Conservation (phyloP, 1,284 basidiomycete species). For the Ceratobasidium sp. region DNA sequence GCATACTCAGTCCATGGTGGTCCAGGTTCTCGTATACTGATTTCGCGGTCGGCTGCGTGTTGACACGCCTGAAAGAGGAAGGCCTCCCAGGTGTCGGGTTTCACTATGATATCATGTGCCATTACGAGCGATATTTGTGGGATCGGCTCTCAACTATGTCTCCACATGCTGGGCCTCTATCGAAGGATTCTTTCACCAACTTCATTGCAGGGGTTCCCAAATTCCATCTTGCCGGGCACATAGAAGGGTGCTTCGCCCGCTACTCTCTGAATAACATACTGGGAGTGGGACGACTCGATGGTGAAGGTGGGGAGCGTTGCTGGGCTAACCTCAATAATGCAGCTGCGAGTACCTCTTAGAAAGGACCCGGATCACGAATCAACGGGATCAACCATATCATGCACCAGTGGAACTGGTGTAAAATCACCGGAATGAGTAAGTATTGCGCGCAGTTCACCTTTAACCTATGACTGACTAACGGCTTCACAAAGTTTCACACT, state of each 20-base stretch:
- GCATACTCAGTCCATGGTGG: background rate
- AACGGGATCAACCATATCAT: constrained; percentile 10
- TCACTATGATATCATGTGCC: too few relatives aligned
- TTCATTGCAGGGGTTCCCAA: background rate
- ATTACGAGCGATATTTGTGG: too few relatives aligned
- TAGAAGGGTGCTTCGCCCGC: background rate
- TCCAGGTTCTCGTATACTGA: background rate
- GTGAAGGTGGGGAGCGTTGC: background rate
- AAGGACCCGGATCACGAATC: constrained; percentile 1
- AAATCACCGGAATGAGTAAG: background rate
- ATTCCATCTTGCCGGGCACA: constrained; percentile 17
- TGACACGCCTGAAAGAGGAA: too few relatives aligned
- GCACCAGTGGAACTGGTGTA: constrained; percentile 9
- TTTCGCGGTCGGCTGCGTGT: background rate
- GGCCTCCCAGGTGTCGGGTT: too few relatives aligned
- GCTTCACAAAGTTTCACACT: too few relatives aligned
- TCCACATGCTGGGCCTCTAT: background rate
- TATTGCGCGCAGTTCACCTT: too few relatives aligned
- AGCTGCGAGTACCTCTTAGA: constrained; percentile 3
- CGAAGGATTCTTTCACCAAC: background rate
- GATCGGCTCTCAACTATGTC: background rate
- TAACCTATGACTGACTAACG: too few relatives aligned
- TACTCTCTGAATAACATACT: constrained; percentile 3
- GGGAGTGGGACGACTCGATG: constrained; percentile 7
- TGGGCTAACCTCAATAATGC: constrained; percentile 19